Percentiles rank a stretch among this genome's conserved stretches.
Conservation (phyloP, 805 yeast species). For the Starmerella vitae region DNA sequence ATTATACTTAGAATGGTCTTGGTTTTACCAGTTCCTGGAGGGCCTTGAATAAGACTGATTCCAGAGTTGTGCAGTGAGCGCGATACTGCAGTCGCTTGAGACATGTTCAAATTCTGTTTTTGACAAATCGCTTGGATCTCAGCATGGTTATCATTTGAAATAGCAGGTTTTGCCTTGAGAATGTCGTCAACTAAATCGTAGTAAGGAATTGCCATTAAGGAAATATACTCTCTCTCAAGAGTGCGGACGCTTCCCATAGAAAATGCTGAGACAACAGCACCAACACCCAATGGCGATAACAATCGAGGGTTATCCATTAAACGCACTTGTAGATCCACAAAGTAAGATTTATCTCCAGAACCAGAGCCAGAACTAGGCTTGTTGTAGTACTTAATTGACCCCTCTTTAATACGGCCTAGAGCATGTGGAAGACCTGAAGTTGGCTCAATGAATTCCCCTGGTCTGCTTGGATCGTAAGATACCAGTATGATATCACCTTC, state of each 20-base stretch:
- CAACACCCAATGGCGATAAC: slow-evolving; percentile 46
- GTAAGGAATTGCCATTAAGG: slow-evolving; percentile 67
- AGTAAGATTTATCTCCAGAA: slow-evolving; percentile 39
- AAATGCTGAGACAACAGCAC: slow-evolving; percentile 51
- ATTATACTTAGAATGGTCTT: slow-evolving; percentile 88
- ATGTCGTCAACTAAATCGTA: slow-evolving; percentile 65
- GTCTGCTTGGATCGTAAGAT: slow-evolving; percentile 36
- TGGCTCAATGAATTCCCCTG: slow-evolving; percentile 10
- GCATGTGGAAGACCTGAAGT: slow-evolving; percentile 34
- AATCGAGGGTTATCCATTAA: slow-evolving; percentile 38
- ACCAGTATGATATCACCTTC: slow-evolving; percentile 69
- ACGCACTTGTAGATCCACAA: slow-evolving; percentile 60
- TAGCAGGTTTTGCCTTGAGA: slow-evolving; percentile 48
- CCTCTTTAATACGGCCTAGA: slow-evolving; percentile 63
- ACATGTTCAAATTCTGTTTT: slow-evolving; percentile 54
- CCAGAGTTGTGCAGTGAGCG: slow-evolving; percentile 59
- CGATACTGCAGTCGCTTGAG: slow-evolving; percentile 83
- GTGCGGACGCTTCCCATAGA: slow-evolving; percentile 79
- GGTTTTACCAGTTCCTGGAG: slow-evolving; percentile 99
- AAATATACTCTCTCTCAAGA: slow-evolving; percentile 79
- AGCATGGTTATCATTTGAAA: slow-evolving; percentile 21
- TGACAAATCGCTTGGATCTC: slow-evolving; percentile 34
- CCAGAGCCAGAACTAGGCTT: slow-evolving; percentile 30
- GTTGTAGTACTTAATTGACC: slow-evolving; percentile 23
- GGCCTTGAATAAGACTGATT: slow-evolving; percentile 83